Base-by-base conservation (phyloP, 352 stramenopile species). In the Phytophthora boehmeriae region DNA sequence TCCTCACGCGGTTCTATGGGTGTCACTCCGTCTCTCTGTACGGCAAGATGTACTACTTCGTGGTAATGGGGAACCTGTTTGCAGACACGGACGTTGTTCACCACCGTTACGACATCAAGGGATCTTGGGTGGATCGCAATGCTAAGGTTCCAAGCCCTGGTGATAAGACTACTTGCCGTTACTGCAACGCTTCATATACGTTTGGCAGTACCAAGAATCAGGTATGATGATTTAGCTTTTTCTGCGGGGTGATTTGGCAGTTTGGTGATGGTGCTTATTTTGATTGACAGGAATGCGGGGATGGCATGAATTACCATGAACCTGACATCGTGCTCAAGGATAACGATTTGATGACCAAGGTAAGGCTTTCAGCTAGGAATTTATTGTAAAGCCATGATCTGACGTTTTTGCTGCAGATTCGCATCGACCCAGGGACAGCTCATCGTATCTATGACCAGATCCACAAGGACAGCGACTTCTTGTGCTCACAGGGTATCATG, bases 31-130 rank as follows among this genome's bases (percentile, higher is more conserved):
- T 97, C 17, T 83, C 76, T 11, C 58, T 97, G 68, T 97, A 97
- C 60, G 89, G 90, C 25, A 93, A 96, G 43, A 93, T 90, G 73
- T 96, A 96, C 73, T 95, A 93, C 68, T 97, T 97, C 56, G 88
- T 97, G 17, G 91, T 97, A 25, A 97, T 97, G 91, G 86, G 76
- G 13, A 97, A 97, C 46, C 51, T 97, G 43, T 96, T 97, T 64
- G 73, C 80, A 2, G 86, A 95, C 35, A 95, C 83, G 8, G 84
- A 93, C 51, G 83, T 86, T 50, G 83, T 97, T 11, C 88, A 97
- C 60, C 86, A 93, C 59, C 83, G 86, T 3, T 98, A 97, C 64
- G 91, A 97, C 62, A 93, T 97, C 54, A 97, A 97, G 73, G 91
- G 91, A 22, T 94, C 82, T 22, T 97, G 89, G 88, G 81, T 97